Evolutionary conservation across 1,284 basidiomycete species (phyloP).

Genomic region (Pascua guehoae): DNA sequence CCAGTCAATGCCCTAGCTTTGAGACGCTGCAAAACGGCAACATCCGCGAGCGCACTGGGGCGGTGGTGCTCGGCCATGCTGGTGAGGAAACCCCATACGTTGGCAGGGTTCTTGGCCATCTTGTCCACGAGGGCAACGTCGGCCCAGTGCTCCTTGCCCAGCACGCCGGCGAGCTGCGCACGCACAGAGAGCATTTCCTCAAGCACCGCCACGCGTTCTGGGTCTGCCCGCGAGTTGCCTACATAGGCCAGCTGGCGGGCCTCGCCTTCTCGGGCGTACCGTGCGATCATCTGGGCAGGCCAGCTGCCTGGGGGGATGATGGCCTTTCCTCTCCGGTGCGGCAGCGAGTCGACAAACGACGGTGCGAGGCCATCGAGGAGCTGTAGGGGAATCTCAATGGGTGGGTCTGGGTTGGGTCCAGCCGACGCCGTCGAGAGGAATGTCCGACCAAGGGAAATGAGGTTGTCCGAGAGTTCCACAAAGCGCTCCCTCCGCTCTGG

Average conservation of each 20-base stretch:
- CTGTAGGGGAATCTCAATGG: constrained; percentile 43
- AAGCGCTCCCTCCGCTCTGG: constrained; percentile 72
- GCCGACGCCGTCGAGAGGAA: constrained; percentile 65
- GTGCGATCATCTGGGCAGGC: constrained; percentile 89
- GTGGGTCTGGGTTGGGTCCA: constrained; percentile 25
- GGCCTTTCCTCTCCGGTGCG: constrained; percentile 55
- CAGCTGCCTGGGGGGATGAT: constrained; percentile 75
- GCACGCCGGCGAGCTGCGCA: constrained; percentile 71
- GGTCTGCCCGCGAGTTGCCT: constrained; percentile 59
- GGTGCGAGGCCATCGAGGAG: constrained; percentile 44
- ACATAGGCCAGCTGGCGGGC: constrained; percentile 75
- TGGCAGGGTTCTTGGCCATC: constrained; percentile 90
- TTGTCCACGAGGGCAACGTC: constrained; percentile 83
- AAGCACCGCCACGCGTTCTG: constrained; percentile 55
- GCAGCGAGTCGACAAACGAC: constrained; percentile 55
- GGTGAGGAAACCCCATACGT: constrained; percentile 77
- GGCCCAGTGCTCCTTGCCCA: constrained; percentile 77
- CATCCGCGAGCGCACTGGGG: constrained; percentile 67
- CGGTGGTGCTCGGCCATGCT: constrained; percentile 71
- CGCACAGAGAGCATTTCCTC: constrained; percentile 72
- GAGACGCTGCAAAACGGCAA: constrained; percentile 64
- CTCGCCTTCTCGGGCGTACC: constrained; percentile 75
- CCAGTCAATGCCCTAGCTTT: constrained; percentile 66
- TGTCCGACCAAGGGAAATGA: constrained; percentile 79
- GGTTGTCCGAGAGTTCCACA: constrained; percentile 85